A percentile compares a stretch with the other conserved stretches of the same genome.
Evolutionary conservation across 352 stramenopile genomes (phyloP).

Genomic region (Elongisporangium prolatum): DNA sequence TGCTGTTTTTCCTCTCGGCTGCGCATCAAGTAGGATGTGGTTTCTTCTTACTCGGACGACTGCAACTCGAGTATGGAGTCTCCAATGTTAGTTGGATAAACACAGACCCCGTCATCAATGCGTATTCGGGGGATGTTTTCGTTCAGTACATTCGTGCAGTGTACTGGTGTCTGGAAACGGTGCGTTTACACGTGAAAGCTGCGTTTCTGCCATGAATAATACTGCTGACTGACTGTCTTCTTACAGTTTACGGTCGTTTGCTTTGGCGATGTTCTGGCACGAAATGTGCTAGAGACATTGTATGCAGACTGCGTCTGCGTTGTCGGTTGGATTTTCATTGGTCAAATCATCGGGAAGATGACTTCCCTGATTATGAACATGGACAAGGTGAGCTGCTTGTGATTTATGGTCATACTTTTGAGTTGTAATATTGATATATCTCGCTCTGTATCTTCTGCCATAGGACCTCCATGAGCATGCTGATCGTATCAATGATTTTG

Average conservation of each 20-base stretch:
- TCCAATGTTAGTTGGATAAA: constrained; percentile 15
- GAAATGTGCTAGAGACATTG: constrained; percentile 15
- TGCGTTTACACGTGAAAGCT: no score
- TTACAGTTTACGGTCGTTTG: constrained; percentile 22
- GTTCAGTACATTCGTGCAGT: constrained; percentile 18
- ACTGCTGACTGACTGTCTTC: background rate
- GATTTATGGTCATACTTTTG: background rate
- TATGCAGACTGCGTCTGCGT: constrained; percentile 13
- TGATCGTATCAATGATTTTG: constrained; percentile 21
- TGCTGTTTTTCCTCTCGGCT: constrained; percentile 17
- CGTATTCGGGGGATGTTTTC: constrained; percentile 6
- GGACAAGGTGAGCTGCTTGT: constrained; percentile 10
- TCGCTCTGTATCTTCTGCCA: background rate
- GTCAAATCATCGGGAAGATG: constrained; percentile 20
- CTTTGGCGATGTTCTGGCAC: constrained; percentile 16
- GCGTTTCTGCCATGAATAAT: no score
- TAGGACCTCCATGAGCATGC: constrained; percentile 15
- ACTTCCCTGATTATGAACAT: constrained; percentile 18
- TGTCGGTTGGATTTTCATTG: constrained; percentile 22
- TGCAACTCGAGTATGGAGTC: constrained; percentile 14
- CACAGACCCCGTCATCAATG: constrained; percentile 9
- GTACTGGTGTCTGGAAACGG: constrained; percentile 23
- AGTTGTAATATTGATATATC: background rate
- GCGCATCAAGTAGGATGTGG: constrained; percentile 17
- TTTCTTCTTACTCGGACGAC: constrained; percentile 16